phyloP scores from a whole-genome alignment of 2,329 filamentous ascomycete genomes.

The Penicillium griseofulvum region DNA sequence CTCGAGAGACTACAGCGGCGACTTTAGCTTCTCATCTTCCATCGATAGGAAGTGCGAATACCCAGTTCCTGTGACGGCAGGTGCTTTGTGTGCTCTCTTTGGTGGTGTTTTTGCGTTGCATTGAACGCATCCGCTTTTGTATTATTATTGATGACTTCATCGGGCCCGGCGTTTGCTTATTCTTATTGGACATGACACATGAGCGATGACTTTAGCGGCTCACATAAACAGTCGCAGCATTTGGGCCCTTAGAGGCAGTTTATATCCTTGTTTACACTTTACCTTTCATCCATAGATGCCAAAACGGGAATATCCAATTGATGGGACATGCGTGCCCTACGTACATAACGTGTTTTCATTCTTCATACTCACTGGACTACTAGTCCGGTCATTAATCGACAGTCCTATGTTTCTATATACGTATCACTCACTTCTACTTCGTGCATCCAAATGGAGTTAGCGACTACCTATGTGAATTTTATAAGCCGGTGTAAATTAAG shows the following conservation, averaged over 20 bases:
- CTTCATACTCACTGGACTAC: background rate
- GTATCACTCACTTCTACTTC: background rate
- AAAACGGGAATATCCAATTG: background rate
- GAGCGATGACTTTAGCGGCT: constrained; percentile 8
- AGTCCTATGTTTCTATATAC: background rate
- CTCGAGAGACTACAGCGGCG: constrained; percentile 3
- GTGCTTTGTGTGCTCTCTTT: constrained; percentile 26
- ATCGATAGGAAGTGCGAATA: constrained; percentile 18
- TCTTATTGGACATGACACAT: constrained; percentile 9
- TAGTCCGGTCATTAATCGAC: background rate
- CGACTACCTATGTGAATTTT: background rate
- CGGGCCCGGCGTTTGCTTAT: constrained; percentile 18
- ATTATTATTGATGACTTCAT: constrained; percentile 24
- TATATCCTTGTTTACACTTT: constrained; percentile 10
- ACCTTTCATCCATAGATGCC: background rate
- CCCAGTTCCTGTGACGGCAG: constrained; percentile 13
- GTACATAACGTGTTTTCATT: background rate
- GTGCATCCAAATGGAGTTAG: background rate
- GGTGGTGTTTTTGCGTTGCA: constrained; percentile 17
- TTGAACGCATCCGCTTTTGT: constrained; percentile 18
- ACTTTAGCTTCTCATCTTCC: constrained; percentile 15
- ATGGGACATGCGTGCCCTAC: background rate
- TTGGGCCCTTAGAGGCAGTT: constrained; percentile 8
- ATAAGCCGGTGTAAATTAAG: background rate
- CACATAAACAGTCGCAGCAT: constrained; percentile 16